Percentiles rank a stretch among this genome's conserved stretches.
Conservation (phyloP, 495 filamentous ascomycete genomes). For the Pyrenula aspistea region DNA sequence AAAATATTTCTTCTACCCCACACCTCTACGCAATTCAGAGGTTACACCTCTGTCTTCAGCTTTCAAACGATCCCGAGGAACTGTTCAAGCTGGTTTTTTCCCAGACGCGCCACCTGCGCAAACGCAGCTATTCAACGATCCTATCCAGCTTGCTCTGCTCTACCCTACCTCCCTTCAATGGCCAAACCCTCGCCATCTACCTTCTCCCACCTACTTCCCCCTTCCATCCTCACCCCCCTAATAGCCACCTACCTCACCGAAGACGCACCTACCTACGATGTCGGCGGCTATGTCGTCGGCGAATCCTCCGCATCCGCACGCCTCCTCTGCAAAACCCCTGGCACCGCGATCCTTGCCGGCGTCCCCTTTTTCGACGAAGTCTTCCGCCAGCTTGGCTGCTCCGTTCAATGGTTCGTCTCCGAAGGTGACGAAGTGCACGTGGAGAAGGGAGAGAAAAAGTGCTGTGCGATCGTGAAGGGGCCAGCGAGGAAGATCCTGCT, state of each 20-base stretch:
- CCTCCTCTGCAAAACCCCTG: constrained; percentile 66
- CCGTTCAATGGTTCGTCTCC: constrained; percentile 70
- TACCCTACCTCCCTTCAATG: too few species aligned
- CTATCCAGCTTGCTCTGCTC: too few species aligned
- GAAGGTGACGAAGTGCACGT: constrained; percentile 61
- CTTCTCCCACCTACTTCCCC: constrained; percentile 58
- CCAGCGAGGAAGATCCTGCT: constrained; percentile 78
- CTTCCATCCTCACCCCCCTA: constrained; percentile 60
- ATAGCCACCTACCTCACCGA: constrained; percentile 83
- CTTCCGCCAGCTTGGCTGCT: constrained; percentile 80
- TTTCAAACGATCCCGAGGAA: too few species aligned
- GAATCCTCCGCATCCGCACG: constrained; percentile 64
- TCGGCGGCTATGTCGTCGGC: constrained; percentile 93
- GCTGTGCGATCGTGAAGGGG: constrained; percentile 72
- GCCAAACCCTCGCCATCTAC: not conserved
- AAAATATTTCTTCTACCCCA: too few species aligned
- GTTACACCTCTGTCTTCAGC: too few species aligned
- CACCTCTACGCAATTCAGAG: too few species aligned
- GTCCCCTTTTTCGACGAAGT: constrained; percentile 94
- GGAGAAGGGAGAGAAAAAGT: constrained; percentile 17
- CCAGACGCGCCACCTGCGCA: too few species aligned
- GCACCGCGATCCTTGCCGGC: constrained; percentile 62
- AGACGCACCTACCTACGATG: constrained; percentile 92
- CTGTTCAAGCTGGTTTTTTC: too few species aligned
- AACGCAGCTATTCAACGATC: too few species aligned